phyloP scores from a whole-genome alignment of 805 yeast genomes.

The Lipomyces sp. region DNA sequence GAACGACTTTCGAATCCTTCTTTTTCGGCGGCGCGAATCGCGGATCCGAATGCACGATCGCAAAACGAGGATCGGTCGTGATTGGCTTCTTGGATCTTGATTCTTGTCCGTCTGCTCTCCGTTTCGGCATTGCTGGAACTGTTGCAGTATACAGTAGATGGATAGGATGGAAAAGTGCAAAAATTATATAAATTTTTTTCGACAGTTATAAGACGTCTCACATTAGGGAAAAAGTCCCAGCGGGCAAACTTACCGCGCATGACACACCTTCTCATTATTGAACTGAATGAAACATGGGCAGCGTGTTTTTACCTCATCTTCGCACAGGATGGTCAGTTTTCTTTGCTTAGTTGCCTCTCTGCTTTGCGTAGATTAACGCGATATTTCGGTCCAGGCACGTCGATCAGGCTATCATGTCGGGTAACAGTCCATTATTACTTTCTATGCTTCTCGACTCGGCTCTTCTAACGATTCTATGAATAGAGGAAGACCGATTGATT shows the following conservation, averaged over 20 bases:
- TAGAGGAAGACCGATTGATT: conserved; percentile 82
- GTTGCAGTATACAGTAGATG: not conserved
- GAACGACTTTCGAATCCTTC: conserved; percentile 65
- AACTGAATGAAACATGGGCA: too few relatives aligned
- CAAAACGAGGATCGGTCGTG: conserved; percentile 70
- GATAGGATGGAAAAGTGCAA: not conserved
- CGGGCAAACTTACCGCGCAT: too few relatives aligned
- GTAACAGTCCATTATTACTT: not conserved
- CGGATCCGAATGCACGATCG: conserved; percentile 80
- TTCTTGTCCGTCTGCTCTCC: not conserved
- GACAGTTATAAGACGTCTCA: too few relatives aligned
- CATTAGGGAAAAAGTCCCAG: too few relatives aligned
- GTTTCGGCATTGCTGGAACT: conserved; percentile 2
- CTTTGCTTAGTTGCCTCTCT: not conserved
- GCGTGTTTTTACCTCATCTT: conserved; percentile 76
- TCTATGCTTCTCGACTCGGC: not conserved
- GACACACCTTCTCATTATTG: too few relatives aligned
- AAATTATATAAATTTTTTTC: not conserved
- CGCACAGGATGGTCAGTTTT: conserved; percentile 59
- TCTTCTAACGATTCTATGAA: not conserved
- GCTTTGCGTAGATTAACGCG: not conserved
- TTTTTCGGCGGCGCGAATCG: conserved; percentile 71
- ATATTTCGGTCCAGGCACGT: conserved; percentile 82
- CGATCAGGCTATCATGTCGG: conserved; percentile 89
- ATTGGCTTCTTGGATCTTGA: conserved; percentile 36